These are phyloP conservation scores for Solanum clarkiae DNA, from an alignment of 257 asterid genomes.

Conservation along the genomic window DNA sequence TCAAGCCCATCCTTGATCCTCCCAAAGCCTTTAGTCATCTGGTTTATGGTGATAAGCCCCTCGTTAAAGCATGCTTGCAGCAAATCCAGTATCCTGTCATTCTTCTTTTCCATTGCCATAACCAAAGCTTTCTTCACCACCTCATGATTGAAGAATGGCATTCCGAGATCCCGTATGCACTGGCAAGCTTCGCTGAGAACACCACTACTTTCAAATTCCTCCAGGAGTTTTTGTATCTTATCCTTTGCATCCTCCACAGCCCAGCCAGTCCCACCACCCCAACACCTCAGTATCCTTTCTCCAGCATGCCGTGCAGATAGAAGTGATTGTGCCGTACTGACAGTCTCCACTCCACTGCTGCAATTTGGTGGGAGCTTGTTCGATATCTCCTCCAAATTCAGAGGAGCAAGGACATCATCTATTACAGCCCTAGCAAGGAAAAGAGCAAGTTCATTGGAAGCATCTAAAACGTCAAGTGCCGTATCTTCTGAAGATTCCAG, in stretches of 20 bases:
- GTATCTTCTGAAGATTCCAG: constrained; percentile 92
- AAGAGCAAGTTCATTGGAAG: constrained; percentile 80
- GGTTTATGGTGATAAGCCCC: constrained; percentile 85
- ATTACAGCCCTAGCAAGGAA: constrained; percentile 84
- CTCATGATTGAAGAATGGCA: constrained; percentile 95
- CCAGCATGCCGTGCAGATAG: constrained; percentile 94
- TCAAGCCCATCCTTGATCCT: constrained; percentile 88
- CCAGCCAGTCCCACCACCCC: constrained; percentile 99
- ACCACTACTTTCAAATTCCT: constrained; percentile 91
- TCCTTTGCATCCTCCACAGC: constrained; percentile 99
- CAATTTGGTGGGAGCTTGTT: constrained; percentile 48
- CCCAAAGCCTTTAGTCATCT: constrained; percentile 84
- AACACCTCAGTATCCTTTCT: constrained; percentile 94
- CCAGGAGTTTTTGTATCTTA: constrained; percentile 87
- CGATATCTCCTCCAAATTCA: constrained; percentile 72
- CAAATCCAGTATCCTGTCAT: constrained; percentile 69
- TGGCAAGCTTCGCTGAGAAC: constrained; percentile 83
- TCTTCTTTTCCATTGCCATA: constrained; percentile 99
- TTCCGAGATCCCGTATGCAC: constrained; percentile 78
- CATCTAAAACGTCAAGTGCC: constrained; percentile 83
- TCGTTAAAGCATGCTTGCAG: constrained; percentile 68
- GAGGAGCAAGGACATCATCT: constrained; percentile 88
- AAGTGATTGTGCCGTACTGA: constrained; percentile 60
- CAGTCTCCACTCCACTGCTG: constrained; percentile 63
- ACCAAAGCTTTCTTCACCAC: constrained; percentile 95